Conservation (phyloP, 805 yeast species). For the Kazachstania martiniae region DNA sequence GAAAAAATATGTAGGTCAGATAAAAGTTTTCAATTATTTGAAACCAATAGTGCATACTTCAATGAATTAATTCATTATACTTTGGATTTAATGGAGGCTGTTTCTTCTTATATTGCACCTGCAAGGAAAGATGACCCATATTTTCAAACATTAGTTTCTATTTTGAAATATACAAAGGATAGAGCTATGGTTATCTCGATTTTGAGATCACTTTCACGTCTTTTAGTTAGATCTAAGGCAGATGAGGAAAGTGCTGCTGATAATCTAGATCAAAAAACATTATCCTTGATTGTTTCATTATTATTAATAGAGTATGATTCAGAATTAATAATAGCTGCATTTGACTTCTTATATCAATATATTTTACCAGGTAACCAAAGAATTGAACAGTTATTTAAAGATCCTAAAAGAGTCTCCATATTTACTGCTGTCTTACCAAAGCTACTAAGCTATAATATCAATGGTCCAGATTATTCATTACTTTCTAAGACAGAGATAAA, state of each 20-base stretch:
- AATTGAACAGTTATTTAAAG: constrained; percentile 39
- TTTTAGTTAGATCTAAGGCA: constrained; percentile 49
- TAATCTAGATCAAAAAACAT: constrained; percentile 34
- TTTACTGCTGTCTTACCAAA: constrained; percentile 53
- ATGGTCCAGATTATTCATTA: constrained; percentile 26
- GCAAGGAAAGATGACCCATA: constrained; percentile 54
- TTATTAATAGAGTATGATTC: constrained; percentile 47
- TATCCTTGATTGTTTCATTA: constrained; percentile 47
- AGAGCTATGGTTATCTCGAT: constrained; percentile 58
- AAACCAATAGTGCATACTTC: constrained; percentile 28
- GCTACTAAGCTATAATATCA: constrained; percentile 41
- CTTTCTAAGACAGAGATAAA: constrained; percentile 20
- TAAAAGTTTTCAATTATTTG: constrained; percentile 15
- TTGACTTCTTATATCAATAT: constrained; percentile 78
- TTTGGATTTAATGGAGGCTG: constrained; percentile 73
- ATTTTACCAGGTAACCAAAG: constrained; percentile 52
- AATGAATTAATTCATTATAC: constrained; percentile 57
- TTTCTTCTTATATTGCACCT: constrained; percentile 73
- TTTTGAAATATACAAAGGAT: constrained; percentile 48
- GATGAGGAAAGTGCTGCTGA: constrained; percentile 41
- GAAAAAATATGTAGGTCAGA: constrained; percentile 16
- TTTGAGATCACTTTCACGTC: constrained; percentile 67
- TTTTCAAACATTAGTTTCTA: constrained; percentile 42
- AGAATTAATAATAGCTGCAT: constrained; percentile 59
- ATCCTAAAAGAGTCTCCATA: constrained; percentile 39